Conservation (phyloP, 2,329 filamentous ascomycete genomes). For the Talaromyces sp. region DNA sequence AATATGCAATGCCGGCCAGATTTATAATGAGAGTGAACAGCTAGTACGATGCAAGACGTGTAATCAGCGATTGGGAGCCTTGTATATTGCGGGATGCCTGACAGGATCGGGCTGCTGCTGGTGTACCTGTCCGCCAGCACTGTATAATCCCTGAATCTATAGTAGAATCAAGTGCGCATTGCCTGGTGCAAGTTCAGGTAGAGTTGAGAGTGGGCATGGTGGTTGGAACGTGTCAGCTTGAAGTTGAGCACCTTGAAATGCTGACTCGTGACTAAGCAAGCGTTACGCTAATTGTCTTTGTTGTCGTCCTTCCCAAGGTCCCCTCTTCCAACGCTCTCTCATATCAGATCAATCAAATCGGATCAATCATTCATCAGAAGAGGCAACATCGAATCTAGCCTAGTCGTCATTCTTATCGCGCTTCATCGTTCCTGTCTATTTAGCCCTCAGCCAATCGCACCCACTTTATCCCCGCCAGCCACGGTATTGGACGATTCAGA, state of each 20-base stretch:
- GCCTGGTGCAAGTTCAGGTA: not conserved
- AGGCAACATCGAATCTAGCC: too few species aligned
- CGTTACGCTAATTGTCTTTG: not conserved
- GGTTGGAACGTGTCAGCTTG: not conserved
- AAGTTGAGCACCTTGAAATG: not conserved
- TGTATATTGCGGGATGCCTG: not conserved
- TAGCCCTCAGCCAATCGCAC: constrained; percentile 1
- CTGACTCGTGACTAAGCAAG: not conserved
- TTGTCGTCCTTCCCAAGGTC: too few species aligned
- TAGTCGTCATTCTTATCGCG: not conserved
- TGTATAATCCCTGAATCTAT: not conserved
- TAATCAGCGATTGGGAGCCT: not conserved
- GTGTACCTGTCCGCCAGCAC: not conserved
- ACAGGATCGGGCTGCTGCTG: not conserved
- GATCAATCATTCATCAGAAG: not conserved
- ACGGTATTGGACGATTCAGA: not conserved
- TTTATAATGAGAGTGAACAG: not conserved
- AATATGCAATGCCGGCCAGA: not conserved
- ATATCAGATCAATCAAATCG: not conserved
- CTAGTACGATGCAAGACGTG: not conserved
- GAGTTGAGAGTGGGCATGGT: not conserved
- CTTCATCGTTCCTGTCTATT: not conserved
- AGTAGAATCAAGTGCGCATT: not conserved
- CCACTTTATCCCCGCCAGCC: not conserved
- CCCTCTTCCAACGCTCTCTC: too few species aligned